Percentiles rank a stretch among this genome's conserved stretches.
phyloP scores from a whole-genome alignment of 495 filamentous ascomycete species.

The Penicillium crystallinum region DNA sequence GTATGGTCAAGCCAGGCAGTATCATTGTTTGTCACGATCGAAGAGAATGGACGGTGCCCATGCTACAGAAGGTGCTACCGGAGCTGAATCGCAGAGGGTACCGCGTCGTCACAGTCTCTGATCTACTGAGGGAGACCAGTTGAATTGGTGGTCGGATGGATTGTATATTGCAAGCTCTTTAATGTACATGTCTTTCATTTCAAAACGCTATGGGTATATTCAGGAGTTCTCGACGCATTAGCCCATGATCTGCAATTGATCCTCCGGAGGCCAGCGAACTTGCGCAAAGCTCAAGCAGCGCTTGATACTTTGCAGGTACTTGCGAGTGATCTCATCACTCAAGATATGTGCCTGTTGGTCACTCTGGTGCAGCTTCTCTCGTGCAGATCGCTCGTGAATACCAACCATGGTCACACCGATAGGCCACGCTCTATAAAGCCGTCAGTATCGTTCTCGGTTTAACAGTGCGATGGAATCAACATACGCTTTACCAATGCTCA shows the following conservation, averaged over 20 bases:
- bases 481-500: slow-evolving; percentile 93
- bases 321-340: slow-evolving; percentile 90
- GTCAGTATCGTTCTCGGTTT: slow-evolving; percentile 13
- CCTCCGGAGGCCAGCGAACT: slow-evolving; percentile 91
- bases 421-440: slow-evolving; percentile 68
- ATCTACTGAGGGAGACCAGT: slow-evolving; percentile 44
- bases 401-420: slow-evolving; percentile 99
- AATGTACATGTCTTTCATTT: slow-evolving; percentile 1
- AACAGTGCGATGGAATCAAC: slow-evolving; percentile 14
- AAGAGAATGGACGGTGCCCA: slow-evolving; percentile 65
- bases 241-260: slow-evolving; percentile 94
- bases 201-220: slow-evolving; percentile 13
- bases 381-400: slow-evolving; percentile 92
- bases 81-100: slow-evolving; percentile 65
- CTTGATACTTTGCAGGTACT: slow-evolving; percentile 97
- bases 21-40: slow-evolving; percentile 82
- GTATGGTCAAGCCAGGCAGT: slow-evolving; percentile 68
- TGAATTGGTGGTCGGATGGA: not conserved
- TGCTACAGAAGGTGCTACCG: slow-evolving; percentile 54
- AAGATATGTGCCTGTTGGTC: slow-evolving; percentile 93
- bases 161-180: not conserved
- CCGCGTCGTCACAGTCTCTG: slow-evolving; percentile 59
- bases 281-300: slow-evolving; percentile 94
- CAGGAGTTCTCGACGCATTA: slow-evolving; percentile 30
- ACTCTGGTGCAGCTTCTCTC: slow-evolving; percentile 88